Evolutionary conservation across 345 rosid genomes (phyloP), one percentile per base, ranked within the genome.

Genomic region (Gossypium longicalyx): DNA sequence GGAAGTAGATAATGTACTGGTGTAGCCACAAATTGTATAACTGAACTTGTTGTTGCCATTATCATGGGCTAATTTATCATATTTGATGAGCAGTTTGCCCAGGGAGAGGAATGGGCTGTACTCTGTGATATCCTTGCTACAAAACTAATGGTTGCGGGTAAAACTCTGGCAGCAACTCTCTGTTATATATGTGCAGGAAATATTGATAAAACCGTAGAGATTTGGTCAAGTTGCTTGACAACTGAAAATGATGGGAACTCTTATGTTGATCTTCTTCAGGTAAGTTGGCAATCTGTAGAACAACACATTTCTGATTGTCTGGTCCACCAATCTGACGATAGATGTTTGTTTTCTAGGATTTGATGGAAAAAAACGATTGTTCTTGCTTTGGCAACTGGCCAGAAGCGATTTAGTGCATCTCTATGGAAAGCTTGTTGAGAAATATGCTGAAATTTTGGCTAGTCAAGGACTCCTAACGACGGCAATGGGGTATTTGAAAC

Each of bases 351-450:
- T 78, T 49, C 44, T 84, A 96, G 99, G 99, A 96, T 81, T 86
- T 96, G 82, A 96, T 93, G 99, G 99, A 96, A 85, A 96, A 96
- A 96, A 87, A 96, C 99, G 56, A 93, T 93, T 51, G 98, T 90
- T 61, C 89, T 96, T 83, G 95, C 95, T 75, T 85, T 96, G 87
- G 99, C 98, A 73, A 90, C 90, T 67, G 97, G 97, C 22, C 93
- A 96, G 84, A 93, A 89, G 85, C 87, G 77, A 79, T 93, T 96
- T 78, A 91, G 98, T 77, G 87, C 95, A 80, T 87, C 98, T 70
- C 81, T 96, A 23, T 96, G 93, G 88, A 93, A 93, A 90, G 83
- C 94, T 96, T 74, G 97, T 96, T 81, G 99, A 93, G 89, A 91
- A 89, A 69, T 93, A 96, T 85, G 94, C 97, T 38, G 99, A 96